Base-by-base conservation (phyloP, 192 early-diverging fungal species). In the Podila verticillata region DNA sequence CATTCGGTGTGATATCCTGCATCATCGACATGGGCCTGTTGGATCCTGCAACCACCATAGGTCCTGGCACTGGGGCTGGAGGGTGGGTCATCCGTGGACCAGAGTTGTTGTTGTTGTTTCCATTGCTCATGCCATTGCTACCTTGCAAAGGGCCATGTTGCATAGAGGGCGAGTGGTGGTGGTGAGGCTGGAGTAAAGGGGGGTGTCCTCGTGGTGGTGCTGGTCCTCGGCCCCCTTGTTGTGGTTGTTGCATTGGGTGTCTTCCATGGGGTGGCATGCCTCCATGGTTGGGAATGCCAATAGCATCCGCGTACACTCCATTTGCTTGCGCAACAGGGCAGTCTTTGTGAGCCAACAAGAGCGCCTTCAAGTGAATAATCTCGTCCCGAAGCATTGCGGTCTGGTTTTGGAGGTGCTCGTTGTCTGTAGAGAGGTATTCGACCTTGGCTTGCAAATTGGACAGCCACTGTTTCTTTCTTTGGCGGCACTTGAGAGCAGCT, bases 381-480 rank as follows among this genome's bases (percentile, higher is more conserved):
- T 92, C 85, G 63, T 96, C 94, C 44, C 92, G 84, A 36, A 96
- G 66, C 20, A 77, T 59, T 5, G 82, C 82, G 2, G 91, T 84
- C 70, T 92, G 87, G 48, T 58, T 74, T 67, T 89, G 88, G 58
- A 94, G 68, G 6, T 75, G 80, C 64, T 93, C 90, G 72, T 93
- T 93, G 48, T 94, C 92, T 4, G 68, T 85, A 2, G 90, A 78
- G 35, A 93, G 73, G 57, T 84, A 88, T 58, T 89, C 86, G 8
- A 89, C 85, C 64, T 87, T 87, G 34, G 63, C 69, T 62, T 97
- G 93, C 48, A 97, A 87, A 64, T 92, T 89, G 65, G 88, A 84
- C 48, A 97, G 85, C 95, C 95, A 96, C 75, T 94, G 87, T 80
- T 97, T 97, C 80, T 97, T 97, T 61, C 95, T 91, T 73, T 95